Conservation (phyloP, 805 yeast genomes). For the Candida boidinii region DNA sequence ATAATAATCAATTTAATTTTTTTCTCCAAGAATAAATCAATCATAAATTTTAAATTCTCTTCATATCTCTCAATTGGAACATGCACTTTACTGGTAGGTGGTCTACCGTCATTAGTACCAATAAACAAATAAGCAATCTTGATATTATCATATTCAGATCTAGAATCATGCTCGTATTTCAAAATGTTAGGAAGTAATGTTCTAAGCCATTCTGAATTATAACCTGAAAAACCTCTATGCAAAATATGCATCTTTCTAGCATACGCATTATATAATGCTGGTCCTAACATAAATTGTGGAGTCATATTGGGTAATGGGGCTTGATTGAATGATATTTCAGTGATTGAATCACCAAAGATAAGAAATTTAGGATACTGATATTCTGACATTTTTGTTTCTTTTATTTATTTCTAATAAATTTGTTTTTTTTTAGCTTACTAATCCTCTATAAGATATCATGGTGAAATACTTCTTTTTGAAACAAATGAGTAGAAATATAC, state of each 20-base stretch:
- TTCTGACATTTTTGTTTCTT: too few relatives aligned
- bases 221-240: constrained; percentile 73
- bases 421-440: too few relatives aligned
- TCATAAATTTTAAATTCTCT: constrained; percentile 37
- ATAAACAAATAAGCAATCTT: constrained; percentile 50
- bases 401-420: too few relatives aligned
- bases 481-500: too few relatives aligned
- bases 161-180: constrained; percentile 32
- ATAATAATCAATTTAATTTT: constrained; percentile 48
- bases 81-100: constrained; percentile 25
- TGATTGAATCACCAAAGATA: constrained; percentile 29
- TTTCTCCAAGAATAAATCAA: constrained; percentile 28
- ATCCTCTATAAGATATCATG: too few relatives aligned
- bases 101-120: constrained; percentile 68
- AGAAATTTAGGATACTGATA: constrained; percentile 17
- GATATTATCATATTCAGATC: constrained; percentile 24
- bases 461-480: too few relatives aligned
- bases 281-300: constrained; percentile 23
- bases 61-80: constrained; percentile 44
- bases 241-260: constrained; percentile 57
- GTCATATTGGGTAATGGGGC: constrained; percentile 6
- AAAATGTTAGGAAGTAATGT: constrained; percentile 43
- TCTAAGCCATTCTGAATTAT: constrained; percentile 55
- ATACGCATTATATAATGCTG: constrained; percentile 30
- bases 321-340: constrained; percentile 22